Conservation (phyloP, 1,284 basidiomycete species). For the Heterobasidion irregulare region DNA sequence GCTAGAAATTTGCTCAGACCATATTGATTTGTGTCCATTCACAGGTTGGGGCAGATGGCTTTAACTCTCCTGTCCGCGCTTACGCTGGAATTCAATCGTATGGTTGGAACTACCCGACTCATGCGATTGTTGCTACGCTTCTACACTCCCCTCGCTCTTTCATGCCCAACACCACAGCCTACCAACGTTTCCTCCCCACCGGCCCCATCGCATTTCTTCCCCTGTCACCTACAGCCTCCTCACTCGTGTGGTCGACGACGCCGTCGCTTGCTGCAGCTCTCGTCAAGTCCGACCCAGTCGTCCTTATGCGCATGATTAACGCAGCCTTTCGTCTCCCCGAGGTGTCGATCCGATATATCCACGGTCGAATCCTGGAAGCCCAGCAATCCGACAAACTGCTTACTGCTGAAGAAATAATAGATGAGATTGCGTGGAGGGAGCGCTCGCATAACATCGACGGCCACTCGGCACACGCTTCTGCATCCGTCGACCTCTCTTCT, state of each 20-base stretch:
- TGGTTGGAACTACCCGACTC: slow-evolving; percentile 89
- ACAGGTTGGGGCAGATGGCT: slow-evolving; percentile 94
- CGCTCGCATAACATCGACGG: slow-evolving; percentile 52
- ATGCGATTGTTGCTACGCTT: slow-evolving; percentile 89
- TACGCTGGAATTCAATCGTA: slow-evolving; percentile 85
- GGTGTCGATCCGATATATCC: slow-evolving; percentile 62
- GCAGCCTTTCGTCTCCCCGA: slow-evolving; percentile 88
- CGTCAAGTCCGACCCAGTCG: slow-evolving; percentile 55
- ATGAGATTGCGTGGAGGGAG: slow-evolving; percentile 66
- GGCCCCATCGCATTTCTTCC: slow-evolving; percentile 95
- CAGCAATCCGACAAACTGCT: slow-evolving; percentile 34
- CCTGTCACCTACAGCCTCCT: slow-evolving; percentile 69
- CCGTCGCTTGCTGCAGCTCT: slow-evolving; percentile 73
- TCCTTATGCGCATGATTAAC: slow-evolving; percentile 77
- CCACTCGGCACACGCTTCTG: slow-evolving; percentile 55
- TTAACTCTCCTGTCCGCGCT: slow-evolving; percentile 87
- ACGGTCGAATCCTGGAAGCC: slow-evolving; percentile 52
- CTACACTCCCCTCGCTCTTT: slow-evolving; percentile 53
- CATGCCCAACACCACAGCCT: slow-evolving; percentile 73
- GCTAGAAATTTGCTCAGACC: not conserved
- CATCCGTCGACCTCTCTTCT: slow-evolving; percentile 17
- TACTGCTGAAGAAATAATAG: slow-evolving; percentile 34
- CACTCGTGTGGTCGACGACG: slow-evolving; percentile 93
- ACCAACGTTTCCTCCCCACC: slow-evolving; percentile 92
- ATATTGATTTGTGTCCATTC: not conserved